Base-by-base conservation (phyloP, 768 basidiomycete genomes). In the Chlorophyllum brunneum region DNA sequence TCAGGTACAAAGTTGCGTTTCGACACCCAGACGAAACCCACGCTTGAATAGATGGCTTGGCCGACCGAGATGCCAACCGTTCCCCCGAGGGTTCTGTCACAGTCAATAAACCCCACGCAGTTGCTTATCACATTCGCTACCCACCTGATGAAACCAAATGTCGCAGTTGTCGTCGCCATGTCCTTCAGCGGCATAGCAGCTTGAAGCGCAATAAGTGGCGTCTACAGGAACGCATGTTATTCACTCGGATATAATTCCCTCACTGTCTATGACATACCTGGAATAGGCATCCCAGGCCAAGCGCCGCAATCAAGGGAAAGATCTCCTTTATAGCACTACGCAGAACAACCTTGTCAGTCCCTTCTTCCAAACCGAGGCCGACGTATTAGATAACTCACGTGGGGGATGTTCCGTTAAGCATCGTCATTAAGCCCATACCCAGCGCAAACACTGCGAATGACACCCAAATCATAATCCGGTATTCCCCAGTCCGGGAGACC, bases 121-220 rank as follows among this genome's bases (percentile, higher is more conserved):
- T 33, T 38, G 27, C 38, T 40, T 51, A 48, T 16, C 37, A 10
- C 22, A 7, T 10, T 1, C 9, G 20, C n/a, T 15, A 51, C 67
- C 26, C 62, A 83, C 81, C 86, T 77, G 56, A 92, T 69, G 61
- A 93, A 85, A 18, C 79, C 78, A 60, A 85, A 86, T 0, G 82
- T 81, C 1, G 78, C 71, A 0, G 90, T 90, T 48, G 81, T 82
- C 1, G 90, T 90, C 2, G 90, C 88, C 88, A 92, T 90, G 57
- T 92, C 88, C 59, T 82, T 84, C 13, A 89, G 60, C 0, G 92
- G 92, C 90, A 94, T 94, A 0, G 90, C 85, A 1, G 89, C 88
- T 67, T 93, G 91, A 11, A 93, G 67, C 11, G 76, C 86, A 45
- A 91, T 81, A 5, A 90, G 67, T 0, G 88, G 88, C 4, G 74